These are phyloP conservation scores for Scheffersomyces lignosus DNA, from an alignment of 805 yeast species.

Conservation along the genomic window DNA sequence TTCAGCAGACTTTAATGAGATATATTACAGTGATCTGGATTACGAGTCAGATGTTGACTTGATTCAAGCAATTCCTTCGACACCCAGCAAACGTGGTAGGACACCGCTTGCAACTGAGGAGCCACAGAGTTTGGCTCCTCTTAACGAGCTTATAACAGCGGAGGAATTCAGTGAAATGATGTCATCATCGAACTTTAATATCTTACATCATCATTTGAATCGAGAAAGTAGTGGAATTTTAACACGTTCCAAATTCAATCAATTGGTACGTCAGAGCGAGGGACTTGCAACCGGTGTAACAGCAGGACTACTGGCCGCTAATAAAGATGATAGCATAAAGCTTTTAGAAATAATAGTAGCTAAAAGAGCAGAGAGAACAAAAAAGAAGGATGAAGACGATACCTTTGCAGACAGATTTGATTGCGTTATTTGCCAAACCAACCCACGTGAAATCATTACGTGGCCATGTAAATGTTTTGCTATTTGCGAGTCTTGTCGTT, in stretches of 20 bases:
- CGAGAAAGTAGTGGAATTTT: conserved; percentile 20
- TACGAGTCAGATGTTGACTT: conserved; percentile 7
- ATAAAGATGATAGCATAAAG: conserved; percentile 15
- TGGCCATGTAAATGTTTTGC: conserved; percentile 96
- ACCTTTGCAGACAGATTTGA: conserved; percentile 36
- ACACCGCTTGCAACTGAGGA: not conserved
- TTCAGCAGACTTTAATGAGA: conserved; percentile 32
- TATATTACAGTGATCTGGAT: conserved; percentile 13
- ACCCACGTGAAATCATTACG: conserved; percentile 71
- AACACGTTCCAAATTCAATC: conserved; percentile 34
- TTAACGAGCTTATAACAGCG: conserved; percentile 24
- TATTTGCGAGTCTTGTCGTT: conserved; percentile 80
- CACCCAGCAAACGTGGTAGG: not conserved
- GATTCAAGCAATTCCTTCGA: not conserved
- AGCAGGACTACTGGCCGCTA: not conserved
- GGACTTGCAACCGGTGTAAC: not conserved
- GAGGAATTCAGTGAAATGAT: conserved; percentile 27
- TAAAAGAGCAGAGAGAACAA: conserved; percentile 8
- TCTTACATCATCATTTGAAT: conserved; percentile 29
- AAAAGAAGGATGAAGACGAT: conserved; percentile 19
- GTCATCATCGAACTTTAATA: conserved; percentile 12
- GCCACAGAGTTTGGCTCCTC: conserved; percentile 3
- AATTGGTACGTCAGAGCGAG: not conserved
- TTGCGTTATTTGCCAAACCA: conserved; percentile 82
- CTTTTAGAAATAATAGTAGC: conserved; percentile 22